Percentiles rank a stretch among this genome's conserved stretches.
Conservation (phyloP, 2,329 filamentous ascomycete species). For the Apiospora kogelbergensis region DNA sequence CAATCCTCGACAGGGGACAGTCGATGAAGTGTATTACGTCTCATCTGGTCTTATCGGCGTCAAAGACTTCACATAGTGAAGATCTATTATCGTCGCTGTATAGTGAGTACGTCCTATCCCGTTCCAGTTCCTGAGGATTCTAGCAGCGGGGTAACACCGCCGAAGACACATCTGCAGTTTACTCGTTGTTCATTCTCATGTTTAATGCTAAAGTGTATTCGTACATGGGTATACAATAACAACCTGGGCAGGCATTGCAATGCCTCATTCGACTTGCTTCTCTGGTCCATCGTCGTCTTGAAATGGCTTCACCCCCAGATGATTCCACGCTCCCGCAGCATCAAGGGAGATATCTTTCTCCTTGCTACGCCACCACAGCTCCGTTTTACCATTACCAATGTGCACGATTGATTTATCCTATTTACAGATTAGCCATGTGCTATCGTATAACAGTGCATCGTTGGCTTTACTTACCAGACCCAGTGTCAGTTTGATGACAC, state of each 20-base stretch:
- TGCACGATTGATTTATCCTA: conserved; percentile 46
- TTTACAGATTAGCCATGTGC: neutral
- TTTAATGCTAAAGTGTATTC: neutral
- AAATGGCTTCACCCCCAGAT: conserved; percentile 46
- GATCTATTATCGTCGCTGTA: too few species aligned
- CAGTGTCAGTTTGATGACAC: conserved; percentile 53
- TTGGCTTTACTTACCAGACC: conserved; percentile 42
- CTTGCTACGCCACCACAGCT: conserved; percentile 40
- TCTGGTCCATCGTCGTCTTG: conserved; percentile 31
- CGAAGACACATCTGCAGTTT: neutral
- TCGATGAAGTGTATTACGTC: too few species aligned
- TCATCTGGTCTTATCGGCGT: neutral
- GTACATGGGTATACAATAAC: neutral
- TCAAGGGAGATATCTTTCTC: conserved; percentile 46
- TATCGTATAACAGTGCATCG: neutral
- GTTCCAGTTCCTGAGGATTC: neutral
- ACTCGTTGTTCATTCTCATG: neutral
- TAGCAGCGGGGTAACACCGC: neutral
- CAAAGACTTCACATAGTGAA: neutral
- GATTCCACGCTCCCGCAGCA: conserved; percentile 41
- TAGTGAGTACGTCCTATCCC: too few species aligned
- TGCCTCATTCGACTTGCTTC: neutral
- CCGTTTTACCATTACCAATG: conserved; percentile 41
- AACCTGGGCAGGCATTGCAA: neutral
- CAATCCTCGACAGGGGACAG: too few species aligned